Conservation (phyloP, 148 eudicot species). For the Selenicereus undatus region DNA sequence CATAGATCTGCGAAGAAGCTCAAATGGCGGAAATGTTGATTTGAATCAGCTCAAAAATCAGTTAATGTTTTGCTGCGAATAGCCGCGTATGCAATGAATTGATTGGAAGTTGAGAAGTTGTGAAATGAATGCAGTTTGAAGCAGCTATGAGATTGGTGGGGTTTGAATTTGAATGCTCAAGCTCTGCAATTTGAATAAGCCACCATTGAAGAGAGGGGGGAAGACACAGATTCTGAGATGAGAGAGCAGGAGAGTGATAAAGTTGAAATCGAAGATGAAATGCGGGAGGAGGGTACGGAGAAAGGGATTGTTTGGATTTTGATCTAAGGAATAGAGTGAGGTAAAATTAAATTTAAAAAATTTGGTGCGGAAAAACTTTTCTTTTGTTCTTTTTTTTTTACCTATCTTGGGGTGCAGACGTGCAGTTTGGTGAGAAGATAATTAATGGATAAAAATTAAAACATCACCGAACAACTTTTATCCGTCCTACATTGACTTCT, state of each 20-base stretch:
- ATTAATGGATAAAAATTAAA: too few relatives aligned
- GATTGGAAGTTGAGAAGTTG: not conserved
- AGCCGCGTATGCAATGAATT: not conserved
- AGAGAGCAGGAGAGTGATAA: conserved; percentile 25
- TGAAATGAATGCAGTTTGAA: not conserved
- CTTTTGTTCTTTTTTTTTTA: too few relatives aligned
- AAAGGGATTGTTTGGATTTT: conserved; percentile 33
- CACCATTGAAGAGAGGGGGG: conserved; percentile 30
- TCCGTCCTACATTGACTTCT: too few relatives aligned
- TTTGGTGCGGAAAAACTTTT: not conserved
- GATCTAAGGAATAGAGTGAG: conserved; percentile 26
- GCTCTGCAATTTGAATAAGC: conserved; percentile 21
- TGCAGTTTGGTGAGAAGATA: not conserved
- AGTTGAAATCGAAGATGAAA: conserved; percentile 28
- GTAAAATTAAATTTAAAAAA: not conserved
- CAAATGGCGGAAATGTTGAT: conserved; percentile 20
- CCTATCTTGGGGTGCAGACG: not conserved
- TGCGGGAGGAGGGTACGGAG: not conserved
- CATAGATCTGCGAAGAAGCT: conserved; percentile 31
- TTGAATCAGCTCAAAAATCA: conserved; percentile 20
- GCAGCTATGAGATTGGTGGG: not conserved
- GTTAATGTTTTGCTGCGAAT: not conserved
- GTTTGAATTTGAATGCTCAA: conserved; percentile 1
- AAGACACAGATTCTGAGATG: conserved; percentile 18
- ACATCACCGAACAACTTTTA: too few relatives aligned